Conservation (phyloP, 306 rosid genomes). For the Boehmeria nivea region DNA sequence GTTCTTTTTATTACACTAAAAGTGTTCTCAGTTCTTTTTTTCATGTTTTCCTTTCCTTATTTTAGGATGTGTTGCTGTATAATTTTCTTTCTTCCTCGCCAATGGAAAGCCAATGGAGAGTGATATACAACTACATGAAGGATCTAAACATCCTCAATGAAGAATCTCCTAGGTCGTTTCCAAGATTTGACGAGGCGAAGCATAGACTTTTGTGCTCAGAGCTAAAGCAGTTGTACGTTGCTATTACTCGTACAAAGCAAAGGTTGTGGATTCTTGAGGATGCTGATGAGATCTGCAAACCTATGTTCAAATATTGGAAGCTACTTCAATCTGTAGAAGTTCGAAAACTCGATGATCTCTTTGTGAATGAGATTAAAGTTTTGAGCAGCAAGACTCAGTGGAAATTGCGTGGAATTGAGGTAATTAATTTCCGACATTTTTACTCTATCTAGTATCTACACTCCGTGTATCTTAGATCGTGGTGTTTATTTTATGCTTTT, state of each 20-base stretch:
- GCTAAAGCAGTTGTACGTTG: conserved; percentile 53
- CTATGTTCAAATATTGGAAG: conserved; percentile 49
- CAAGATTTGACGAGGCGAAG: conserved; percentile 34
- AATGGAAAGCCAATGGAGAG: conserved; percentile 51
- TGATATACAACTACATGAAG: conserved; percentile 50
- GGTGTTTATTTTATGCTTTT: too few species aligned
- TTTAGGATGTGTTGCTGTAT: conserved; percentile 60
- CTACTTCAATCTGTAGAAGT: conserved; percentile 39
- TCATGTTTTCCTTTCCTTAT: background rate
- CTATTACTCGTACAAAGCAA: conserved; percentile 55
- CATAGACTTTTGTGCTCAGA: conserved; percentile 53
- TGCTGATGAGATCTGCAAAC: conserved; percentile 24
- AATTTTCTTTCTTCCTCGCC: conserved; percentile 62
- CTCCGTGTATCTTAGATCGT: too few species aligned
- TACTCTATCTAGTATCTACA: too few species aligned
- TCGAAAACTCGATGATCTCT: conserved; percentile 33
- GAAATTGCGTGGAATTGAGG: conserved; percentile 57
- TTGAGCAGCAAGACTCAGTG: conserved; percentile 51
- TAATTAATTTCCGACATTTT: too few species aligned
- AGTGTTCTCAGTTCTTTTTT: too few species aligned
- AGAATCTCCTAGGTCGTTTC: conserved; percentile 14
- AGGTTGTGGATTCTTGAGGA: conserved; percentile 58
- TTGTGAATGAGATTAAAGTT: conserved; percentile 45
- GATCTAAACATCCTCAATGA: background rate
- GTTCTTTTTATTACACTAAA: too few species aligned